Percentiles rank a stretch among this genome's conserved stretches.
Conservation (phyloP, 2,329 filamentous ascomycete species). For the Plenodomus tracheiphilus region DNA sequence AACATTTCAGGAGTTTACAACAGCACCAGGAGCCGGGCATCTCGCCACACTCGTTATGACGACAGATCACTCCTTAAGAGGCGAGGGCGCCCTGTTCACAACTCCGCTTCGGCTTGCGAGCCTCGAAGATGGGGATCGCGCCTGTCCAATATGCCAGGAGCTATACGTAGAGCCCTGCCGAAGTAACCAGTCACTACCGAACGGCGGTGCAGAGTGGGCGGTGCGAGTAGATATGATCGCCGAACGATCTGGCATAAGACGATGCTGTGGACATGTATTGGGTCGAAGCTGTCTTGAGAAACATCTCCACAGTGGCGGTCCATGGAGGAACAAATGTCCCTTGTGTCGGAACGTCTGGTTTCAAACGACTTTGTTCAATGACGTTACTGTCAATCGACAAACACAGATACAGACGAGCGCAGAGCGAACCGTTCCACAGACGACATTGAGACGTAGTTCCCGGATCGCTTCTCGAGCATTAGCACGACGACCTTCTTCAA, state of each 20-base stretch:
- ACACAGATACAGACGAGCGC: too few species aligned
- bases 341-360: slow-evolving; percentile 11
- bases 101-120: neutral
- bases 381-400: neutral
- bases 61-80: neutral
- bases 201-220: slow-evolving; percentile 1
- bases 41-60: neutral
- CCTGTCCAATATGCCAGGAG: slow-evolving; percentile 7
- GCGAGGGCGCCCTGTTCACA: neutral
- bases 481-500: neutral
- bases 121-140: neutral
- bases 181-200: neutral
- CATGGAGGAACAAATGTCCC: slow-evolving; percentile 12
- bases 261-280: slow-evolving; percentile 8
- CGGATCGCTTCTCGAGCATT: neutral
- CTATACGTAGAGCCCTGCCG: neutral
- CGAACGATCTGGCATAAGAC: neutral
- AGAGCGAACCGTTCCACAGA: neutral
- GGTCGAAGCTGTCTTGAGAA: slow-evolving; percentile 6
- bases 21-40: neutral
- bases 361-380: neutral
- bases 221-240: slow-evolving; percentile 8
- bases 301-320: slow-evolving; percentile 2
- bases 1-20: neutral
- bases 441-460: neutral